Conservation (phyloP, 805 yeast species). For the Barnettozyma sp. region DNA sequence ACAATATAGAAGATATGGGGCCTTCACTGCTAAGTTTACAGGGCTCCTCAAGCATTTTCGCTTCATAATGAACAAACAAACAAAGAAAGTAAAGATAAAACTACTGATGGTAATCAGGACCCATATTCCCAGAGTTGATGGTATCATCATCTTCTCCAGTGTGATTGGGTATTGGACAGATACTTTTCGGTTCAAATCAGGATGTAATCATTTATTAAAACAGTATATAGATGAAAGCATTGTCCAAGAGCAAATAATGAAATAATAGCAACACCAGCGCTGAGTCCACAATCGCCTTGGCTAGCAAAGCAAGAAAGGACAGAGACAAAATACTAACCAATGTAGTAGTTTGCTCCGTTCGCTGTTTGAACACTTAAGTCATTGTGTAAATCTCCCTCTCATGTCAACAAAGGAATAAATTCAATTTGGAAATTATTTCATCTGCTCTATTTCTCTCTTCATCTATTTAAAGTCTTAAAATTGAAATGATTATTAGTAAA, state of each 20-base stretch:
- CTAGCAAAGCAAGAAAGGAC: no score
- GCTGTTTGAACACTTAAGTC: not conserved
- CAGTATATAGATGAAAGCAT: conserved; percentile 10
- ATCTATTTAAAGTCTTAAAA: conserved; percentile 6
- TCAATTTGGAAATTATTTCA: conserved; percentile 2
- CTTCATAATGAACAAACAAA: no score
- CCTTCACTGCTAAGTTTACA: no score
- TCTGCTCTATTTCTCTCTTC: conserved; percentile 2
- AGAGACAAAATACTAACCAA: no score
- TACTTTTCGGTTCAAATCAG: not conserved
- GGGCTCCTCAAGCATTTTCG: no score
- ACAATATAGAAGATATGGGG: conserved; percentile 1
- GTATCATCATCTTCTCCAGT: no score
- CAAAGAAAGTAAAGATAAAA: not conserved
- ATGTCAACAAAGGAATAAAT: conserved; percentile 6
- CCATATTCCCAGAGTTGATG: no score
- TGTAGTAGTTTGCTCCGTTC: no score
- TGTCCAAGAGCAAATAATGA: conserved; percentile 3
- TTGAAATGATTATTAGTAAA: not conserved
- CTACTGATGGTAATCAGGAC: conserved; percentile 1
- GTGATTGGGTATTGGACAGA: no score
- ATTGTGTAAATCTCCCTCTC: conserved; percentile 4
- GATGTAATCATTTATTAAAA: conserved; percentile 6
- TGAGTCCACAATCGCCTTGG: no score
- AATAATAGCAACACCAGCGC: not conserved